phyloP scores from a whole-genome alignment of 805 yeast genomes.

The Kodamaea neixiangensis region DNA sequence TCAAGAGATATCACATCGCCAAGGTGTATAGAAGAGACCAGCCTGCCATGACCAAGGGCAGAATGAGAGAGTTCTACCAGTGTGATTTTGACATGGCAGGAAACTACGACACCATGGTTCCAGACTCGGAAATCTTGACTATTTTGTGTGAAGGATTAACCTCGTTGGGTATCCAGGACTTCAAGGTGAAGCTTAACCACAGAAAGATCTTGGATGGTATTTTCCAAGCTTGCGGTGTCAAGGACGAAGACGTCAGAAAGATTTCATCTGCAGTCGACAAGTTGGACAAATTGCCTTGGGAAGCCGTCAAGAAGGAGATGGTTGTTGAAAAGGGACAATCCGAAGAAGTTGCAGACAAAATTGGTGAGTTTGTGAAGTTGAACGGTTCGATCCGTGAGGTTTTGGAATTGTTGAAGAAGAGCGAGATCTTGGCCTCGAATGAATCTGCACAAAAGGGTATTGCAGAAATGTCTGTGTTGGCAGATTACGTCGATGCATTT shows the following conservation, averaged over 20 bases:
- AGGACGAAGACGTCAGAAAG: constrained; percentile 89
- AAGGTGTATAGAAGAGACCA: constrained; percentile 99
- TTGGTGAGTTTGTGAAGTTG: constrained; percentile 87
- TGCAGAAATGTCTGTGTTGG: constrained; percentile 72
- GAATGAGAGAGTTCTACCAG: constrained; percentile 99
- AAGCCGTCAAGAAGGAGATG: constrained; percentile 88
- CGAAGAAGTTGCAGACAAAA: constrained; percentile 88
- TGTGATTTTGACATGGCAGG: constrained; percentile 99
- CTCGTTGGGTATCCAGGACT: constrained; percentile 81
- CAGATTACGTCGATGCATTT: constrained; percentile 81
- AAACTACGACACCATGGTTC: constrained; percentile 87
- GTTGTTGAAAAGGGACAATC: constrained; percentile 86
- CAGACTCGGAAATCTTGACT: constrained; percentile 88
- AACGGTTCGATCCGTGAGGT: constrained; percentile 74
- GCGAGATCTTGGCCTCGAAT: constrained; percentile 60
- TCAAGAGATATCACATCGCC: constrained; percentile 95
- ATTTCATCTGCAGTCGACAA: constrained; percentile 96
- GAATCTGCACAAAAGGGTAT: constrained; percentile 80
- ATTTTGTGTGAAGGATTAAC: constrained; percentile 83
- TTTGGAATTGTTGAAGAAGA: constrained; percentile 54
- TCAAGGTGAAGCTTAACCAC: constrained; percentile 91
- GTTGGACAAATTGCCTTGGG: constrained; percentile 95
- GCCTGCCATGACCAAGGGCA: constrained; percentile 99
- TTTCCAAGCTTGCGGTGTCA: constrained; percentile 92
- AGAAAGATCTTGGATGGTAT: constrained; percentile 95